Evolutionary conservation across 768 basidiomycete genomes (phyloP), one percentile per base, ranked within the genome.

Genomic region (Nidularia pulvinata): DNA sequence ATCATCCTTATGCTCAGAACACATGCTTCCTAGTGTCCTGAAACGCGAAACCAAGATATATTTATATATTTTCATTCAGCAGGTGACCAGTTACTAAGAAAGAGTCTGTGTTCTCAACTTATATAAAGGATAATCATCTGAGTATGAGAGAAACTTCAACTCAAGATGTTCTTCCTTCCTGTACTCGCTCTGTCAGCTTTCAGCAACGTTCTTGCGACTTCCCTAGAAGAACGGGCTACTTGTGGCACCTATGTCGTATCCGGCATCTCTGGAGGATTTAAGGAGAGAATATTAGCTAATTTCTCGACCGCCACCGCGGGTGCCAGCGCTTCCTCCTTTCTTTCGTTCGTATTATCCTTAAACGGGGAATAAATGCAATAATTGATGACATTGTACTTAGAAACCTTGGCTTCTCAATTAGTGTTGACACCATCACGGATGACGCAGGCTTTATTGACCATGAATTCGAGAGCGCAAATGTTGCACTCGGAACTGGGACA

Each of bases 401-500:
- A 1, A 50, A 58, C 9, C 50, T 64, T 49, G 65, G 66, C 5
- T 47, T 68, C n/a, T 57, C 54, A n/a, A 64, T 69, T 48, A 72
- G 70, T 51, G 53, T 65, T 46, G 68, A 69, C 45, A 34, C 48
- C 7, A 46, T 65, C 19, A 51, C 57, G 11, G 43, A 48, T n/a
- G 56, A 47, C 14, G 65, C 65, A 9, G 42, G 68, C 7, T 55
- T 62, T 5, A 30, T 30, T 30, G 25, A 30, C 25, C 66, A 62
- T 48, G 58, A 57, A 3, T 71, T 69, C 51, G 54, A 59, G 7
- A 65, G 67, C 7, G 56, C 49, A 5, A 70, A 72, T 54, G 60
- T 71, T n/a, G 61, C 57, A 13, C 58, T 72, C 35, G 67, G 66
- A 14, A 61, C 63, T 14, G 72, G 69, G 5, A 61, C 65, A 1